These are phyloP conservation scores for Pythium pyrilobum DNA, from an alignment of 352 stramenopile genomes.

Conservation along the genomic window DNA sequence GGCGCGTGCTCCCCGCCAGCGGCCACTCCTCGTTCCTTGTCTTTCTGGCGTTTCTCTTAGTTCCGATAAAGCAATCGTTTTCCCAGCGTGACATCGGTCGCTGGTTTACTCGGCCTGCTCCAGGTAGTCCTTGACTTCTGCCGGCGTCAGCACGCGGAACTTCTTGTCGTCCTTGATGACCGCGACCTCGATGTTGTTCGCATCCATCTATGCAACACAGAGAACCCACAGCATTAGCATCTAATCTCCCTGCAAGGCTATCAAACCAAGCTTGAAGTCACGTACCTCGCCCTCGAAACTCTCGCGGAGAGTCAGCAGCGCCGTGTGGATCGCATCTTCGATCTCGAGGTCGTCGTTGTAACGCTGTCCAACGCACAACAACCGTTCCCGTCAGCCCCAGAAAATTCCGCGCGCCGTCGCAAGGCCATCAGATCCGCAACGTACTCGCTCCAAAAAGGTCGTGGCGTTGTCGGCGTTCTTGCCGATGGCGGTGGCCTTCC, in stretches of 20 bases:
- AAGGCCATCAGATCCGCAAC: slow-evolving; percentile 24
- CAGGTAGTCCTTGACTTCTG: slow-evolving; percentile 99
- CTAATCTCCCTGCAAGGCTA: not conserved
- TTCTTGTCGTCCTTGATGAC: slow-evolving; percentile 96
- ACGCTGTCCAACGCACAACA: slow-evolving; percentile 33
- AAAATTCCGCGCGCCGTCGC: not conserved
- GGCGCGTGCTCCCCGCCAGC: no score
- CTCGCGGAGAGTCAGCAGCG: slow-evolving; percentile 98
- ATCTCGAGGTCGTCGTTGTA: slow-evolving; percentile 98
- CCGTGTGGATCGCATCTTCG: slow-evolving; percentile 99
- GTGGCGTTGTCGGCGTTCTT: slow-evolving; percentile 98
- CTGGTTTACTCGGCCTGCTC: slow-evolving; percentile 98
- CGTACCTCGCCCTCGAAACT: slow-evolving; percentile 94
- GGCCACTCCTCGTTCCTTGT: no score
- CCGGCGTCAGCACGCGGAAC: slow-evolving; percentile 95
- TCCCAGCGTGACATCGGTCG: no score
- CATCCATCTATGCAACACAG: slow-evolving; percentile 90
- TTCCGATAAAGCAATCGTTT: no score
- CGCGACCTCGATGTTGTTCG: slow-evolving; percentile 98
- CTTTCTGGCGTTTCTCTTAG: no score
- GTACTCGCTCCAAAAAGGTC: slow-evolving; percentile 97
- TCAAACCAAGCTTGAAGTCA: not conserved
- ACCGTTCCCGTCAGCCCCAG: not conserved
- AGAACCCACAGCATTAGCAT: not conserved
- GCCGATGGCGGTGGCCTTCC: slow-evolving; percentile 99